A percentile compares a stretch with the other conserved stretches of the same genome.
Evolutionary conservation across 73 alveolate species (phyloP).

Genomic region (Tetrahymena thermophila): DNA sequence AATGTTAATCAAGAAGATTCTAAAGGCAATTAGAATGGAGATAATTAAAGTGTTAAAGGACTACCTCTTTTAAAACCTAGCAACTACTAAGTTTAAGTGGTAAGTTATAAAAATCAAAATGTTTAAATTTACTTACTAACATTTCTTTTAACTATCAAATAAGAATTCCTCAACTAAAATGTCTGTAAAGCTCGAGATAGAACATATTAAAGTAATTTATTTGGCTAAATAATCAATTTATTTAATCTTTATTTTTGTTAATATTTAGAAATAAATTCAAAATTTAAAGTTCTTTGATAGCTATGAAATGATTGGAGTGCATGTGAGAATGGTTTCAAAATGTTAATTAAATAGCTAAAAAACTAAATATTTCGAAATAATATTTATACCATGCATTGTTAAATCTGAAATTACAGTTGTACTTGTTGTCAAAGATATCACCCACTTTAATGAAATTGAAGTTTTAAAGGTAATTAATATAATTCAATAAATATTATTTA

Average conservation of each 20-base stretch:
- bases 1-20: not conserved
- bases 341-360: not conserved
- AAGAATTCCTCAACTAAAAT: not conserved
- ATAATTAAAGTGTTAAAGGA: not conserved
- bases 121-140: too few species aligned
- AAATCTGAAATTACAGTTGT: not conserved
- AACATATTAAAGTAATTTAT: not conserved
- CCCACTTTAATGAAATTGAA: not conserved
- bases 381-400: not conserved
- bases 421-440: not conserved
- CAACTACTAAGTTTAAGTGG: not conserved
- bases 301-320: not conserved
- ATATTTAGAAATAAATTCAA: not conserved
- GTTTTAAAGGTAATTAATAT: not conserved
- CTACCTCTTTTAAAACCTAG: not conserved
- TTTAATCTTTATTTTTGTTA: not conserved
- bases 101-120: not conserved
- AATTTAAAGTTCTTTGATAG: not conserved
- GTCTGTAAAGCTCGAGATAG: not conserved
- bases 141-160: too few species aligned
- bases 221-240: not conserved
- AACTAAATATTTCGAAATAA: not conserved
- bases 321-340: not conserved
- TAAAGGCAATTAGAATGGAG: not conserved
- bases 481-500: too few species aligned